Evolutionary conservation across 352 stramenopile species (phyloP), one percentile per base, ranked within the genome.

Genomic region (Phytopythium helicoides): DNA sequence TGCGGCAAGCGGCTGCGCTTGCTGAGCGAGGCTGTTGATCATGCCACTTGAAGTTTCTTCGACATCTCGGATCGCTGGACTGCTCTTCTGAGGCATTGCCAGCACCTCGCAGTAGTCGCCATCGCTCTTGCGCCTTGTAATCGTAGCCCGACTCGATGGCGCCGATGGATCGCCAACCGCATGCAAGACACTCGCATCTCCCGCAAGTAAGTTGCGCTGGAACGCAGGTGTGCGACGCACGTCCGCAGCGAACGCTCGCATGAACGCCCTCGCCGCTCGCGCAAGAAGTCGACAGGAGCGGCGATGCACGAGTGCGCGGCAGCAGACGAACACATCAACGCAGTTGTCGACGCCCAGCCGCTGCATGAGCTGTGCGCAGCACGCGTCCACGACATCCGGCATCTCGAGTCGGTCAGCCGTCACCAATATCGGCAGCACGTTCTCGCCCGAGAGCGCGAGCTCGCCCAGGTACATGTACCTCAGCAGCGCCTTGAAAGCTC

Each of bases 321-420:
- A 87, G 41, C 76, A 84, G 23, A 87, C 53, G 49, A 78, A 92
- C 48, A 92, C 86, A 50, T 92, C 76, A 19, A 88, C 71, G 47
- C 81, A 89, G 48, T 88, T 92, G 53, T 56, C 39, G 19, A 89
- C 64, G 25, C 56, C 69, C 12, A 92, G 74, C 54, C 86, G 69
- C n/a, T 85, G 59, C 51, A 88, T 84, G 52, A 92, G 60, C 60
- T 89, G 79, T 36, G 76, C 72, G 60, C 76, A 88, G 64, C 81
- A 91, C 31, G 82, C 72, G 42, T 89, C 72, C 18, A 91, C 77
- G 15, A 88, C 79, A 16, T 84, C 69, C 12, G 67, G 42, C 40
- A 92, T 84, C 57, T 92, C 76, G 21, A 92, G 62, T 25, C 81
- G 78, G 55, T 89, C 87, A 9, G 78, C 76, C 8, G 73, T 81